A percentile compares a stretch with the other conserved stretches of the same genome.
Evolutionary conservation across 2,329 filamentous ascomycete species (phyloP).

Genomic region (Berkeleyomyces basicola): DNA sequence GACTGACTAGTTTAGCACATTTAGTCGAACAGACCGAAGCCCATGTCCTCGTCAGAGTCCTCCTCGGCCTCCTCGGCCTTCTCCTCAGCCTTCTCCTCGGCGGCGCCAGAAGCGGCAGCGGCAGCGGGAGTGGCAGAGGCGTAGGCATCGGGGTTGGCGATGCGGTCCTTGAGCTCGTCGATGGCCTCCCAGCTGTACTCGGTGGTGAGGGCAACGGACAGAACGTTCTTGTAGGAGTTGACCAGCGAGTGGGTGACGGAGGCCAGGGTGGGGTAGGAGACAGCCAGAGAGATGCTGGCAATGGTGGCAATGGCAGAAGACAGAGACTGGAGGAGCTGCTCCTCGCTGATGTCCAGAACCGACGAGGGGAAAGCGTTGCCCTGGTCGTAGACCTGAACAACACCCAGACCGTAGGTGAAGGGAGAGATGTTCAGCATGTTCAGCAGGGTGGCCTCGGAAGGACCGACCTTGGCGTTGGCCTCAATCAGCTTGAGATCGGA

Average conservation of each 20-base stretch:
- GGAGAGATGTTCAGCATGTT: conserved; percentile 99
- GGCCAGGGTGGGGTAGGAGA: conserved; percentile 90
- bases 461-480: conserved; percentile 82
- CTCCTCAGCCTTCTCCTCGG: conserved; percentile 40
- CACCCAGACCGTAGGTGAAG: conserved; percentile 98
- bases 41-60: conserved; percentile 27
- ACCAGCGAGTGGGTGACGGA: conserved; percentile 92
- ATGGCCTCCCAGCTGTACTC: conserved; percentile 93
- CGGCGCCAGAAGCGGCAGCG: conserved; percentile 34
- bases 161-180: conserved; percentile 96
- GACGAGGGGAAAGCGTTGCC: conserved; percentile 77
- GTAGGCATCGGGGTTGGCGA: conserved; percentile 96
- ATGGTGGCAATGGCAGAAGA: conserved; percentile 68
- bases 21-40: conserved; percentile 61
- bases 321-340: conserved; percentile 79
- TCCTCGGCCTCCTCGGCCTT: conserved; percentile 54
- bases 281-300: conserved; percentile 75
- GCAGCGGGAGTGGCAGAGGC: conserved; percentile 64
- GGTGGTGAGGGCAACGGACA: conserved; percentile 77
- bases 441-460: conserved; percentile 94
- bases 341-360: conserved; percentile 88
- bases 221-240: conserved; percentile 95
- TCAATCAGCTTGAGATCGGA: conserved; percentile 95
- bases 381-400: conserved; percentile 91
- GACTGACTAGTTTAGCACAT: conserved; percentile 19